phyloP scores from a whole-genome alignment of 129 eudicot species.

The Ambrosia artemisiifolia region DNA sequence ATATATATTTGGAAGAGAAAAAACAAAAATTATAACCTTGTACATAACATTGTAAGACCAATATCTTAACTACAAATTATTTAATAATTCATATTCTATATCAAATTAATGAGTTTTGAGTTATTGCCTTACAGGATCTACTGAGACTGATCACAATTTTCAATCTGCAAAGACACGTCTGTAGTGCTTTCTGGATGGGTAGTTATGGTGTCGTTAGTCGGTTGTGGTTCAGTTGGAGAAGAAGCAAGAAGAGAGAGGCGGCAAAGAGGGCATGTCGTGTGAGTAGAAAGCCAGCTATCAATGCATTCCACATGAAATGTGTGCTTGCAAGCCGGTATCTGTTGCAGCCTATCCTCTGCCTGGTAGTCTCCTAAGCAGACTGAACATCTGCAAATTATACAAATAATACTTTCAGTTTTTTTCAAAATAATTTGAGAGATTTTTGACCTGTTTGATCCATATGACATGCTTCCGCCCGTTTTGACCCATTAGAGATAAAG shows the following conservation, averaged over 20 bases:
- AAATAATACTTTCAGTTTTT: not conserved
- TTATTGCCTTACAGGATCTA: conserved; percentile 16
- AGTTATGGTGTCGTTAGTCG: conserved; percentile 14
- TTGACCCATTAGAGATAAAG: not conserved
- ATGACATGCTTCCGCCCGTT: not conserved
- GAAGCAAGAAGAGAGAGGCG: conserved; percentile 68
- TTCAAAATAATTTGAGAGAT: not conserved
- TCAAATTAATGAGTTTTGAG: conserved; percentile 10
- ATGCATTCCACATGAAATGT: conserved; percentile 81
- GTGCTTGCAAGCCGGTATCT: conserved; percentile 79
- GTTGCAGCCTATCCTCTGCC: conserved; percentile 78
- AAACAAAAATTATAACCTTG: conserved; percentile 6
- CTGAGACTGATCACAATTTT: conserved; percentile 31
- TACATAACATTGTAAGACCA: conserved; percentile 2
- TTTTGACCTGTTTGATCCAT: not conserved
- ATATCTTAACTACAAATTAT: conserved; percentile 14
- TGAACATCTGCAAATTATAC: conserved; percentile 58
- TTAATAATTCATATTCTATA: not conserved
- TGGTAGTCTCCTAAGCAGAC: conserved; percentile 86
- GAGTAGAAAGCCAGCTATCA: conserved; percentile 71
- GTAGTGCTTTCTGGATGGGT: conserved; percentile 19
- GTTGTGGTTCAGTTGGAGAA: conserved; percentile 30
- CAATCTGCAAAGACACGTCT: conserved; percentile 31
- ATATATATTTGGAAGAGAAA: not conserved
- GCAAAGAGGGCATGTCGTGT: conserved; percentile 88